Conservation (phyloP, 1,139 yeast genomes). For the Hansenula sp. region DNA sequence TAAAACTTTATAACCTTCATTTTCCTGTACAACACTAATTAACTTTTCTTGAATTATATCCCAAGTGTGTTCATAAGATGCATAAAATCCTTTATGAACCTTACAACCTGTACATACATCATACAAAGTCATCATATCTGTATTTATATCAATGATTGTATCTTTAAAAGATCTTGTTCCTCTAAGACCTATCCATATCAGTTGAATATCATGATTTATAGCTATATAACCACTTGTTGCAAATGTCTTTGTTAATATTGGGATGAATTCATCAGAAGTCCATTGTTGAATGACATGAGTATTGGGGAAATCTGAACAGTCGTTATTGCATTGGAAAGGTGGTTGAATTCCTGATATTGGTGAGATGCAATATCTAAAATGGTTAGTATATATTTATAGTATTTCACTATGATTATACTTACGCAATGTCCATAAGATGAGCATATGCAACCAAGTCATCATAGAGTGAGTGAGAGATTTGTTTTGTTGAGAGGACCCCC, state of each 20-base stretch:
- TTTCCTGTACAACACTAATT: slow-evolving; percentile 7
- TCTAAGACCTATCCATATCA: slow-evolving; percentile 36
- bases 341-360: slow-evolving; percentile 29
- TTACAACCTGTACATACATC: slow-evolving; percentile 36
- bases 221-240: slow-evolving; percentile 25
- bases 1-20: slow-evolving; percentile 30
- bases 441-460: slow-evolving; percentile 24
- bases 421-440: slow-evolving; percentile 42
- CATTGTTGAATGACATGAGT: slow-evolving; percentile 42
- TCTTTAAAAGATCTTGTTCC: slow-evolving; percentile 48
- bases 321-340: slow-evolving; percentile 43
- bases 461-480: slow-evolving; percentile 8
- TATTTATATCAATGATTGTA: slow-evolving; percentile 39
- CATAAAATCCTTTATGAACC: slow-evolving; percentile 45
- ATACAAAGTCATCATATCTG: slow-evolving; percentile 28
- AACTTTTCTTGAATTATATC: slow-evolving; percentile 26
- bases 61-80: slow-evolving; percentile 32
- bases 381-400: not conserved
- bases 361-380: slow-evolving; percentile 37
- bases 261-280: slow-evolving; percentile 30
- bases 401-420: slow-evolving; percentile 1
- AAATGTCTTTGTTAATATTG: slow-evolving; percentile 32
- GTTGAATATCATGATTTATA: slow-evolving; percentile 11
- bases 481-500: not conserved
- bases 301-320: slow-evolving; percentile 39